Evolutionary conservation across 129 eudicot species (phyloP).

Genomic region (Pseudognaphalium luteoalbum): DNA sequence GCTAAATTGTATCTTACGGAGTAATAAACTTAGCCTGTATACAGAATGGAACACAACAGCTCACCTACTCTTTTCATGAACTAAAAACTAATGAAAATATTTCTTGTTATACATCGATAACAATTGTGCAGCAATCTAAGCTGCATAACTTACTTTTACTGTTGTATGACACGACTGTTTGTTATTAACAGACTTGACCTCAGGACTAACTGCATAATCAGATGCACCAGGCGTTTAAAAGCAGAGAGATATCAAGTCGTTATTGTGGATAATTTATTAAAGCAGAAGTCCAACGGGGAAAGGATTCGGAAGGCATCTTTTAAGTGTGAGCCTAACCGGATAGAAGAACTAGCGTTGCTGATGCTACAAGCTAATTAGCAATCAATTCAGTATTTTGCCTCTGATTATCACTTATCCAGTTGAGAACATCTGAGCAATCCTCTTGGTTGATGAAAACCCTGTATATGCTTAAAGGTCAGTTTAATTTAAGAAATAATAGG

Average conservation of each 20-base stretch:
- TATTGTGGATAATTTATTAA: neutral
- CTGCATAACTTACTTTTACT: neutral
- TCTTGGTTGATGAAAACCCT: conserved; percentile 68
- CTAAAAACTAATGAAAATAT: neutral
- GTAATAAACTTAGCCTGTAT: neutral
- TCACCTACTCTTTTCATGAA: neutral
- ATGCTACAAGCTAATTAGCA: conserved; percentile 31
- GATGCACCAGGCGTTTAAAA: neutral
- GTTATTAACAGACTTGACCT: conserved; percentile 1
- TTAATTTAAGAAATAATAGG: neutral
- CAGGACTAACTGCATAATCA: neutral
- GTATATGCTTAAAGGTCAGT: conserved; percentile 29
- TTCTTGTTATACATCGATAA: neutral
- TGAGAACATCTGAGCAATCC: conserved; percentile 64
- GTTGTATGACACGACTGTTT: neutral
- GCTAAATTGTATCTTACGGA: neutral
- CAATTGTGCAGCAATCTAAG: neutral
- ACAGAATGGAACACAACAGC: neutral
- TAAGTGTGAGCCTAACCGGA: conserved; percentile 4
- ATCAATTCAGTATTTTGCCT: conserved; percentile 39
- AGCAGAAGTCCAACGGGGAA: neutral
- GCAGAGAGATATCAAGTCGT: neutral
- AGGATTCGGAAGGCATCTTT: neutral
- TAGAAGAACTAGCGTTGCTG: neutral
- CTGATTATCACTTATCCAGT: conserved; percentile 64